Evolutionary conservation across 164 flowering plant genomes (phyloP).

Genomic region (Paratinospora sagittata): DNA sequence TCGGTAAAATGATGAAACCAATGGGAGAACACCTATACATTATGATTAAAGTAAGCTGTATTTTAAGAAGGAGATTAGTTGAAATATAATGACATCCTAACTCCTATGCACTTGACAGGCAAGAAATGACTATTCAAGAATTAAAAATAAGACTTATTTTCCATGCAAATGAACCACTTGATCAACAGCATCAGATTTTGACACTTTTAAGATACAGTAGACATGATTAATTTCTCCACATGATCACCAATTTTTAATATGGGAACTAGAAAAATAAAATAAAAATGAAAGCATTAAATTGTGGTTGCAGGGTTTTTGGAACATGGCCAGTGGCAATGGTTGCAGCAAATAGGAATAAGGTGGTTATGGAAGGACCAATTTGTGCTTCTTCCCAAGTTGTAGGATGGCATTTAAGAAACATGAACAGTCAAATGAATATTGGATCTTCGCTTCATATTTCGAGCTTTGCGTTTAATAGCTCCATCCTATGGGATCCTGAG

Average conservation of each 20-base stretch:
- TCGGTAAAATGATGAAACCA: background rate
- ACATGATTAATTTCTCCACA: no score
- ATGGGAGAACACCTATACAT: background rate
- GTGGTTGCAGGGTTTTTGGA: conserved; percentile 68
- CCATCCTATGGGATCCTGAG: conserved; percentile 97
- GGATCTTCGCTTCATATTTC: conserved; percentile 48
- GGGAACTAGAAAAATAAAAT: no score
- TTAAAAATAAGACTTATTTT: background rate
- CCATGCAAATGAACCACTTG: no score
- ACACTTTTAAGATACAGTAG: no score
- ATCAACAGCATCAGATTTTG: no score
- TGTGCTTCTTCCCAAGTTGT: conserved; percentile 69
- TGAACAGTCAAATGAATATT: conserved; percentile 23
- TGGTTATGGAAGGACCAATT: conserved; percentile 78
- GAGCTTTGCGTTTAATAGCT: conserved; percentile 78
- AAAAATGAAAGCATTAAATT: no score
- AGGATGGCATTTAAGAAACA: conserved; percentile 73
- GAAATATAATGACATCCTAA: conserved; percentile 2
- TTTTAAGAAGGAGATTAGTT: background rate
- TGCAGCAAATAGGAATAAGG: conserved; percentile 47
- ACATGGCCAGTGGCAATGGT: conserved; percentile 79
- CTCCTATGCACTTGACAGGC: background rate
- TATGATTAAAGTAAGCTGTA: background rate
- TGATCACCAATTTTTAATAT: background rate
- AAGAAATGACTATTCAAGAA: background rate